Base-by-base conservation (phyloP, 306 rosid species). In the Morella rubra region DNA sequence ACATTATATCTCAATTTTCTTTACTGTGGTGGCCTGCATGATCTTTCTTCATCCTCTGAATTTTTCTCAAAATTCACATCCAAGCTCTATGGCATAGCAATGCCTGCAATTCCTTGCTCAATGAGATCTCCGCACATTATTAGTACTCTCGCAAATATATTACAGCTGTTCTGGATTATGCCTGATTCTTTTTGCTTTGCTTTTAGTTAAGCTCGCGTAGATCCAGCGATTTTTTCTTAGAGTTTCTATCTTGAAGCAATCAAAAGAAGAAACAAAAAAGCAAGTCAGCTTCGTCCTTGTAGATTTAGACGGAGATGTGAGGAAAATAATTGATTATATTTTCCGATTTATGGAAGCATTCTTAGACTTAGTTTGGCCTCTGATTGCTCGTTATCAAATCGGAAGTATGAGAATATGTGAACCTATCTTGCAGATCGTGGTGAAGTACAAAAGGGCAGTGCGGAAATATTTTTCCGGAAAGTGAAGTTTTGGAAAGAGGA, bases 401-500 rank as follows among this genome's bases (percentile, higher is more conserved):
- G 10, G 9, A 24, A 5, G 27, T 9, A 20, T 24, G 27, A 24
- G 27, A 24, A 24, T 24, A 24, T 24, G 0, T 24, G 27, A 24
- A 24, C 27, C 27, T 24, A 44, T 27, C 64, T 76, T 80, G 84
- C 84, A 92, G 97, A 88, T 72, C 90, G 93, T 16, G 93, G 96
- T 20, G 97, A 90, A 80, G 88, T 87, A 18, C 89, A 78, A 44
- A 92, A 88, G 77, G 97, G 87, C 56, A 86, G 87, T 54, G 88
- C 93, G 1, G 96, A 92, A 89, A 84, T 92, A 88, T 88, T 90
- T 85, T 92, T 92, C 81, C 87, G 97, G 68, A 92, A 87, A 81
- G 93, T 88, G 52, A 92, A 90, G 79, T 92, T 92, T 76, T 92
- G 97, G 97, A 90, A 87, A 81, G 97, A 92, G 45, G 97, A 85